Evolutionary conservation across 2,329 filamentous ascomycete species (phyloP), one percentile per base, ranked within the genome.

Genomic region (Alternaria sp.): DNA sequence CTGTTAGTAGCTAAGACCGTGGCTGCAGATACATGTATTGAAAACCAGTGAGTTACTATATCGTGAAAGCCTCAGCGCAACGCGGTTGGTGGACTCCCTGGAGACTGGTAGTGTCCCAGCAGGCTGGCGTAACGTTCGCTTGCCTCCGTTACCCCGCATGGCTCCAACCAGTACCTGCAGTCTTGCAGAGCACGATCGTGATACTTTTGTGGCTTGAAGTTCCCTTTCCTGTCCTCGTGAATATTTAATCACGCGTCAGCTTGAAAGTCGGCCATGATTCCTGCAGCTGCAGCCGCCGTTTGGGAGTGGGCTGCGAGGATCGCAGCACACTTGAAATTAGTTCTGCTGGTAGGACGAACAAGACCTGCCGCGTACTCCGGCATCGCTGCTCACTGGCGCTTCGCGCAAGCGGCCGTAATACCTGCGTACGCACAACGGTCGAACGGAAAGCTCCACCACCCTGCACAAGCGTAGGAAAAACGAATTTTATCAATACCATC

Each of bases 11-110:
- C 53, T 57, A 57, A 54, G 47, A 34, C 57, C 66, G 69, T 72
- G 61, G 61, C 51, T 61, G 62, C 70, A 71, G 63, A 65, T 60
- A 67, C 60, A 6, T 39, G 58, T 75, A 75, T 75, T 67, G 72
- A 72, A 74, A 70, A 61, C 67, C 57, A 57, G 72, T 63, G 59
- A 67, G 54, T 53, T 56, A 48, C 57, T 61, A 55, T 54, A 49
- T 46, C 12, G 60, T 67, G 48, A 46, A 38, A 44, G 32, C 38
- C 32, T 24, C 12, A 24, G 34, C 42, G 39, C 34, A 52, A 46
- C 55, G 52, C 47, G 14, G 20, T 51, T 24, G 53, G 26, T 39
- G 49, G 54, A 51, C 51, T 53, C 42, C 38, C 54, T 57, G 63
- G 55, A 32, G 34, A 38, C 47, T 58, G 60, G 54, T 39, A 28